Evolutionary conservation across 129 eudicot species (phyloP), one percentile per base, ranked within the genome.

Genomic region (Silybum marianum): DNA sequence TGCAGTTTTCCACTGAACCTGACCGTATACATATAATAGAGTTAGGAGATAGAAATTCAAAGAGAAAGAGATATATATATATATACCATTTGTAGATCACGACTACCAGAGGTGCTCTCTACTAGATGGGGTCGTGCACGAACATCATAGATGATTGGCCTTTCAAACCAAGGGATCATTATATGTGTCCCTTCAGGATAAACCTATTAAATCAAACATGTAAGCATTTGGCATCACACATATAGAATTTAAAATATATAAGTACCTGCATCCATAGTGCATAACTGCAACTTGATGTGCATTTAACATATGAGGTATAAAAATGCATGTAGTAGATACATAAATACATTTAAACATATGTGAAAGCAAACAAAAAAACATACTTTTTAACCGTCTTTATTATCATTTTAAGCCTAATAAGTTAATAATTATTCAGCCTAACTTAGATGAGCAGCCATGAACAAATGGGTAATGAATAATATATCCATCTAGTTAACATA

Each of bases 101-200:
- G 90, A 78, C 90, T 87, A 42, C 90, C 90, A 32, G 90, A 87
- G 30, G 90, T 87, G 85, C 90, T 87, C 79, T 87, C 90, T 38
- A 87, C 90, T 73, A 87, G 74, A 81, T 87, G 88, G 58, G 90
- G 90, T 76, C 90, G 90, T 48, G 90, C 90, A 78, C 90, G 90
- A 40, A 84, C 90, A 81, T 87, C 90, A 81, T 84, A 87, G 24
- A 87, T 87, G 78, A 87, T 72, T 8, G 90, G 90, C 75, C 90
- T 87, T 71, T 87, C 90, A 78, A 87, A 84, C 90, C 90, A 87
- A 11, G 90, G 90, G 78, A 84, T 75, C 88, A 87, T 87, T 46
- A 87, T 68, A 69, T 87, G 90, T 22, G 90, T 87, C 71, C 90
- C 90, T 70, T 87, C 90, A 38, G 90, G 90, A 81, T 87, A 87